Evolutionary conservation across 352 stramenopile species (phyloP), one percentile per base, ranked within the genome.

Genomic region (Phytophthora chlamydospora): DNA sequence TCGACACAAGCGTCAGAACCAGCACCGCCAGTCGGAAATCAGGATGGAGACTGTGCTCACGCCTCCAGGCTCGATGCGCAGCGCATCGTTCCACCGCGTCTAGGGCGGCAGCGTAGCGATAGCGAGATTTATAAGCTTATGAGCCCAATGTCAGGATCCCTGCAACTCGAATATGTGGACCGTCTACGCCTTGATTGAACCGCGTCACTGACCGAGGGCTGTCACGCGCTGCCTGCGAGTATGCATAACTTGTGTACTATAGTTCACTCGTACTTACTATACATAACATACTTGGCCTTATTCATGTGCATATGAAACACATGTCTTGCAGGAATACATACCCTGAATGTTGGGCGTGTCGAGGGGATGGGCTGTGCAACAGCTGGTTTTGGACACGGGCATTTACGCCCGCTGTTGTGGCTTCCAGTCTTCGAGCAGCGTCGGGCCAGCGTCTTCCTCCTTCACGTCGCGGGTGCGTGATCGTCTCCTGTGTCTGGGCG

Each of bases 321-420:
- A 31, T 43, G 43, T 13, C 16, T 17, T 32, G 1, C 7, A 53
- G 9, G 0, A 55, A 55, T 42, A 6, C 1, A 42, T 49, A 49
- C 24, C 27, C 40, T 24, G 27, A 9, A 27, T 31, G 31, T 16
- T 36, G 16, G 14, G 27, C 27, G 52, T 62, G 47, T 57, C 53
- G 52, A 61, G 47, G 52, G 38, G 60, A 69, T 69, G 61, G 46
- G 41, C 43, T 6, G 12, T 12, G 19, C 6, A 9, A 16, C 53
- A 64, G 29, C 45, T 64, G 61, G 40, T 58, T 53, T 64, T 64
- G 33, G 53, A 69, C 61, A 69, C 61, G 61, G 58, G 17, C 44
- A 52, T 55, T 62, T 57, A 21, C 48, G 42, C 39, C 49, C 17
- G 38, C 49, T 59, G 51, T 57, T 46, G 43, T 57, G 55, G 55